A percentile compares a stretch with the other conserved stretches of the same genome.
Conservation (phyloP, 2,329 filamentous ascomycete genomes). For the Ambrosiella beaveri region DNA sequence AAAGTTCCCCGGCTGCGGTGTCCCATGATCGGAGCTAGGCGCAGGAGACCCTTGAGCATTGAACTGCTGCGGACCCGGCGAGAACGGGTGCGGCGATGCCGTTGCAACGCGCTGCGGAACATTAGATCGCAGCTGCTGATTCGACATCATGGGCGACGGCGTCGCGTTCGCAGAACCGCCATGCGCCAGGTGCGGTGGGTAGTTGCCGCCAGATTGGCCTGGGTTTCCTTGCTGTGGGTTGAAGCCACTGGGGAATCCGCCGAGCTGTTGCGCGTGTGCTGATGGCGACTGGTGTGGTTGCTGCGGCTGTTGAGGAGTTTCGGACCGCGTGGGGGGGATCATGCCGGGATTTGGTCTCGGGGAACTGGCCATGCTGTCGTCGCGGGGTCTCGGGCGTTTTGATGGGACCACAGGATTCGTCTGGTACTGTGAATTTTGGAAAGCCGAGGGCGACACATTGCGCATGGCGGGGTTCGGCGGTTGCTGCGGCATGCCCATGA, state of each 20-base stretch:
- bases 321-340: constrained; percentile 69
- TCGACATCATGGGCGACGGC: constrained; percentile 81
- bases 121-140: constrained; percentile 59
- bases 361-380: constrained; percentile 72
- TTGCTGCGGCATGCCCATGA: constrained; percentile 14
- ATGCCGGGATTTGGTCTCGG: constrained; percentile 59
- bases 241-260: background rate
- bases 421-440: constrained; percentile 62
- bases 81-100: constrained; percentile 82
- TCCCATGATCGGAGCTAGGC: constrained; percentile 53
- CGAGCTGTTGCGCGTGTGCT: background rate
- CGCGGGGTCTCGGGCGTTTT: constrained; percentile 64
- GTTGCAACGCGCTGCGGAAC: constrained; percentile 73
- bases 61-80: constrained; percentile 57
- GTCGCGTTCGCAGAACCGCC: constrained; percentile 70
- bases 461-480: constrained; percentile 47
- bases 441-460: constrained; percentile 57
- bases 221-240: constrained; percentile 4
- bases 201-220: constrained; percentile 46
- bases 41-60: constrained; percentile 56
- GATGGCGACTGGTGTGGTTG: constrained; percentile 18
- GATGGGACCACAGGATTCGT: constrained; percentile 77
- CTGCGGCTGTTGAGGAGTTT: constrained; percentile 64
- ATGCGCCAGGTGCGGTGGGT: constrained; percentile 54
- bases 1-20: constrained; percentile 57